Evolutionary conservation across 441 rosid species (phyloP).

Genomic region (Arabidopsis hybrid): DNA sequence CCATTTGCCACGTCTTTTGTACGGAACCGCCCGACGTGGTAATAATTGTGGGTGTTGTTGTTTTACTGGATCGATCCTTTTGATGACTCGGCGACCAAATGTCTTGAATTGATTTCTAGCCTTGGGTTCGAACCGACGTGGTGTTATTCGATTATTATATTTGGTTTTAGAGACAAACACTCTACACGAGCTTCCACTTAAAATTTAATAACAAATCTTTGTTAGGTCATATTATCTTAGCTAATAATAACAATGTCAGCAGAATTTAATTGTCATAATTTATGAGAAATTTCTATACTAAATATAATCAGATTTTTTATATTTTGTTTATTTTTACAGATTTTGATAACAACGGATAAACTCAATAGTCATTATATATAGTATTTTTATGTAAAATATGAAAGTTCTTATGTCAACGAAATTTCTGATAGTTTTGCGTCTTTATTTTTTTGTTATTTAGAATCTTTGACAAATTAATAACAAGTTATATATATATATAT

Average conservation of each 20-base stretch:
- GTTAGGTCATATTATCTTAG: constrained; percentile 4
- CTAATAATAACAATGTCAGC: background rate
- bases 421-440: background rate
- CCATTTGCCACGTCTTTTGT: constrained; percentile 45
- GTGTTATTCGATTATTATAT: constrained; percentile 12
- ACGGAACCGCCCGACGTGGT: constrained; percentile 45
- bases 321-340: background rate
- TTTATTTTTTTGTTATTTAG: constrained; percentile 2
- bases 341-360: background rate
- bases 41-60: constrained; percentile 11
- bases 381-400: background rate
- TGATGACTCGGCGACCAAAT: constrained; percentile 34
- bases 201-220: constrained; percentile 5
- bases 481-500: no score
- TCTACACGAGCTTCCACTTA: constrained; percentile 9
- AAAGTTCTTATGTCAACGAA: background rate
- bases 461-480: constrained; percentile 13
- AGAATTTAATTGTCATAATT: no score
- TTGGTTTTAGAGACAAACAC: constrained; percentile 4
- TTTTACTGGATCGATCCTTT: background rate
- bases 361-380: background rate
- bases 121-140: constrained; percentile 36
- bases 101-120: constrained; percentile 27
- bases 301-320: background rate
- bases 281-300: no score